A percentile compares a stretch with the other conserved stretches of the same genome.
Evolutionary conservation across 2,329 filamentous ascomycete species (phyloP).

Genomic region (Didymella pinodella): DNA sequence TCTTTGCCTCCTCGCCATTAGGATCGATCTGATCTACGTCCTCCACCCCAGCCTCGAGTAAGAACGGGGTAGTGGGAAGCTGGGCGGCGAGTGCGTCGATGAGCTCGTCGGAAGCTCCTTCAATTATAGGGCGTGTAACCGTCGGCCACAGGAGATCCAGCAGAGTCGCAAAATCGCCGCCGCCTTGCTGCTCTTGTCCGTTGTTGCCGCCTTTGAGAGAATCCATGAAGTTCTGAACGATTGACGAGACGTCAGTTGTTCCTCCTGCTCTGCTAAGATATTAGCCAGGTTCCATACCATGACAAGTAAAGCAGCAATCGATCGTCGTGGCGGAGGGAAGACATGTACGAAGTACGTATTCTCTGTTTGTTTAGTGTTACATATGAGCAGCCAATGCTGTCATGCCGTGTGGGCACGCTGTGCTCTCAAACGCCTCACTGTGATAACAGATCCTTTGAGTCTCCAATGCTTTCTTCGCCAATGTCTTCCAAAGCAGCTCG

Average conservation of each 20-base stretch:
- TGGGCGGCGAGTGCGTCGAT: conserved; percentile 79
- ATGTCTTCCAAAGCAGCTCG: conserved; percentile 32
- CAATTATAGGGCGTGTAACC: conserved; percentile 79
- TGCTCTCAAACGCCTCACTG: conserved; percentile 47
- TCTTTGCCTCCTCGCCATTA: conserved; percentile 71
- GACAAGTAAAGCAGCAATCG: conserved; percentile 21
- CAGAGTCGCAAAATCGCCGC: conserved; percentile 79
- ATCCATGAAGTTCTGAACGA: conserved; percentile 87
- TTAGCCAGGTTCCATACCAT: conserved; percentile 31
- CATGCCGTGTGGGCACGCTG: conserved; percentile 32
- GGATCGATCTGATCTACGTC: conserved; percentile 71
- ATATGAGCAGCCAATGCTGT: conserved; percentile 37
- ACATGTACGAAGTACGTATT: conserved; percentile 43
- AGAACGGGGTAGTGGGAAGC: conserved; percentile 79
- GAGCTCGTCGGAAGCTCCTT: conserved; percentile 68
- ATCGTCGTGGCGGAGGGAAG: conserved; percentile 42
- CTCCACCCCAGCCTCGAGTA: conserved; percentile 74
- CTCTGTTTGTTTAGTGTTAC: conserved; percentile 45
- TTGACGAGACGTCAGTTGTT: conserved; percentile 73
- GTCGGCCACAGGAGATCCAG: conserved; percentile 82
- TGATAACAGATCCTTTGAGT: conserved; percentile 27
- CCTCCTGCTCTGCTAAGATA: conserved; percentile 55
- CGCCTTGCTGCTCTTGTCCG: conserved; percentile 45
- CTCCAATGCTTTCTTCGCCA: conserved; percentile 27
- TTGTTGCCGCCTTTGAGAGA: conserved; percentile 69